phyloP scores from a whole-genome alignment of 495 filamentous ascomycete genomes.

The Rusavskia elegans region DNA sequence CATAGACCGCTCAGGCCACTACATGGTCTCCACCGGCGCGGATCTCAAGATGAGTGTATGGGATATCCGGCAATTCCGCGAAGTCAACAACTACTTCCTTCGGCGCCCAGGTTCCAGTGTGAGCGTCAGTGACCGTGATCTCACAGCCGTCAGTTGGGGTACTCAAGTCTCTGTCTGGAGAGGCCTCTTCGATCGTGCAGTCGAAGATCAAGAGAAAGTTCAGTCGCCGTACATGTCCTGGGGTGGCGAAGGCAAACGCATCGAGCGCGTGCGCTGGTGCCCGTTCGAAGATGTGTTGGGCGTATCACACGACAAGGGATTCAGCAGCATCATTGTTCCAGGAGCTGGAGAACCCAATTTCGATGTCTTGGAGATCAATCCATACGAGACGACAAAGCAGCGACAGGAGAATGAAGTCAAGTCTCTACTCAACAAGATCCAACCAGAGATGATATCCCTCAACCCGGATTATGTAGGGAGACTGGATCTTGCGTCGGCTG shows the following conservation, averaged over 20 bases:
- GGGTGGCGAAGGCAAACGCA: conserved; percentile 69
- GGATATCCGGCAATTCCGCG: conserved; percentile 88
- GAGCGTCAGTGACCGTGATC: conserved; percentile 70
- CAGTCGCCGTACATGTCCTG: conserved; percentile 85
- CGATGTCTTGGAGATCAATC: conserved; percentile 84
- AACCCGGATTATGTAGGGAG: conserved; percentile 82
- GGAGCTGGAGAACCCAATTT: conserved; percentile 95
- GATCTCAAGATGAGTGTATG: conserved; percentile 88
- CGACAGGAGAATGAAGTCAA: conserved; percentile 87
- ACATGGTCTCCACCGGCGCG: conserved; percentile 90
- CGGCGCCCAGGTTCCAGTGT: conserved; percentile 71
- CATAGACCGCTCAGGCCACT: conserved; percentile 76
- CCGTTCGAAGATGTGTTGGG: conserved; percentile 90
- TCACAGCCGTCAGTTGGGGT: conserved; percentile 85
- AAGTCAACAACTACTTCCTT: conserved; percentile 82
- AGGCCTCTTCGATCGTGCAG: conserved; percentile 60
- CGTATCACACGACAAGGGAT: conserved; percentile 68
- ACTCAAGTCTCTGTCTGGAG: conserved; percentile 81
- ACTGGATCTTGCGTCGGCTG: conserved; percentile 59
- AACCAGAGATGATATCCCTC: conserved; percentile 92
- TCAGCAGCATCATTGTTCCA: conserved; percentile 76
- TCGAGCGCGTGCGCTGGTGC: conserved; percentile 78
- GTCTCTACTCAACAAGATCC: conserved; percentile 75
- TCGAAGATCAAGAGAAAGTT: conserved; percentile 57
- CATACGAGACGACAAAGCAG: conserved; percentile 90